These are phyloP conservation scores for Brasenia schreberi DNA, from an alignment of 164 flowering plant species.

Conservation along the genomic window DNA sequence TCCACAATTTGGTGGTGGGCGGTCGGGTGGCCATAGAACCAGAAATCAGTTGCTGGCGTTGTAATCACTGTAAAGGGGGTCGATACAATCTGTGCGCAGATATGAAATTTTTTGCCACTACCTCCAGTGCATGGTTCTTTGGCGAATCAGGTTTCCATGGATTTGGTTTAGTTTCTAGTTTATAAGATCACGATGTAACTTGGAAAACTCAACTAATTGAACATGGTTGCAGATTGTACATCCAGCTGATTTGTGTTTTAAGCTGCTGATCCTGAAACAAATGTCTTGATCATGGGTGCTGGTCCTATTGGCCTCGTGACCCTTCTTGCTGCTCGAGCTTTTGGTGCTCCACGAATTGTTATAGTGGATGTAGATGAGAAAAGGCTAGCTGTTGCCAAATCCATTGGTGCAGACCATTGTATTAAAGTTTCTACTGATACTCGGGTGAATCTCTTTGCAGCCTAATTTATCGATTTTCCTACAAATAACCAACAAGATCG, in stretches of 20 bases:
- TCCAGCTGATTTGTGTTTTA: conserved; percentile 82
- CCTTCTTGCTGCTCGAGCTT: conserved; percentile 78
- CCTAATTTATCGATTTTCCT: neutral
- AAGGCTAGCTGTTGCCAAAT: conserved; percentile 73
- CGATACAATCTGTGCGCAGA: conserved; percentile 87
- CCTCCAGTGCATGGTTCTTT: conserved; percentile 87
- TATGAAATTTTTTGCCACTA: conserved; percentile 92
- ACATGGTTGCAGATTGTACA: conserved; percentile 55
- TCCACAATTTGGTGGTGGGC: conserved; percentile 48
- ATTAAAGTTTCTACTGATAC: conserved; percentile 62
- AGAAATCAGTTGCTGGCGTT: conserved; percentile 69
- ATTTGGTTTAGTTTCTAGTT: neutral
- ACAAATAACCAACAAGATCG: neutral
- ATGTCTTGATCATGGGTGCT: conserved; percentile 79
- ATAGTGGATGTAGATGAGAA: conserved; percentile 73
- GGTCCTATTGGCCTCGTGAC: conserved; percentile 96
- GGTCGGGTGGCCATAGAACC: conserved; percentile 95
- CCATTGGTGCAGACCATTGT: conserved; percentile 62
- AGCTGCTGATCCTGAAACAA: conserved; percentile 81
- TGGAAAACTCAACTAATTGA: neutral
- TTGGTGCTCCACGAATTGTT: conserved; percentile 69
- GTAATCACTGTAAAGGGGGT: conserved; percentile 62
- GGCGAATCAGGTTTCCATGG: conserved; percentile 57
- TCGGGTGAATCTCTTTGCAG: conserved; percentile 25
- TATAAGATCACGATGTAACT: neutral